These are phyloP conservation scores for Clavariopsis aquatica DNA, from an alignment of 495 filamentous ascomycete genomes.

Conservation along the genomic window DNA sequence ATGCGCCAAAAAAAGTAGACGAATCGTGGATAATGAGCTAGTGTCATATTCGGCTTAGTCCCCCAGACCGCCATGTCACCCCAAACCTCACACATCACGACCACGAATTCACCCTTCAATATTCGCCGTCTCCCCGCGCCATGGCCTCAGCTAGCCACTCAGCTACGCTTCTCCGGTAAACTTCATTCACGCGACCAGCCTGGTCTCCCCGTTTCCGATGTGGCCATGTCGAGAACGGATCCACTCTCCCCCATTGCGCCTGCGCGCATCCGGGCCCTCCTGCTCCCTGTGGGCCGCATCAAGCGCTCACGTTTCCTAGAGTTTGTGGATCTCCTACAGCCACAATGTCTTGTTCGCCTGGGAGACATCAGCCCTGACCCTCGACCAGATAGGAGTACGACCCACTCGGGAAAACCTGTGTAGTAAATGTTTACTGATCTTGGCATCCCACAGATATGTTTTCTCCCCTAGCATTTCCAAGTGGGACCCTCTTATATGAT, in stretches of 20 bases:
- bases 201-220: conserved; percentile 23
- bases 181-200: neutral
- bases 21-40: no score
- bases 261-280: conserved; percentile 78
- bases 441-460: conserved; percentile 73
- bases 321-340: conserved; percentile 75
- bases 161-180: neutral
- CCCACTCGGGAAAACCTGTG: neutral
- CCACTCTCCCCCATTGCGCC: conserved; percentile 84
- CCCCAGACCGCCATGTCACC: neutral
- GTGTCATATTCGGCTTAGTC: neutral
- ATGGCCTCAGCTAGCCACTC: neutral
- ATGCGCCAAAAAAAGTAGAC: no score
- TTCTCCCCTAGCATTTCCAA: conserved; percentile 87
- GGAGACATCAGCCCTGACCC: conserved; percentile 88
- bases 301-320: conserved; percentile 74
- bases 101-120: conserved; percentile 1
- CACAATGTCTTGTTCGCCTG: conserved; percentile 80
- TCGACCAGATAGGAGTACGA: conserved; percentile 83
- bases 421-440: conserved; percentile 41
- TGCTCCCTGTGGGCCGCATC: conserved; percentile 84
- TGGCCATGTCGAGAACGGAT: conserved; percentile 70
- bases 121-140: conserved; percentile 5
- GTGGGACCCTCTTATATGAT: conserved; percentile 87
- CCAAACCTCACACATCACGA: neutral